Percentiles rank a stretch among this genome's conserved stretches.
phyloP scores from a whole-genome alignment of 1,284 basidiomycete genomes.

The Singerocomus rubriflavus region DNA sequence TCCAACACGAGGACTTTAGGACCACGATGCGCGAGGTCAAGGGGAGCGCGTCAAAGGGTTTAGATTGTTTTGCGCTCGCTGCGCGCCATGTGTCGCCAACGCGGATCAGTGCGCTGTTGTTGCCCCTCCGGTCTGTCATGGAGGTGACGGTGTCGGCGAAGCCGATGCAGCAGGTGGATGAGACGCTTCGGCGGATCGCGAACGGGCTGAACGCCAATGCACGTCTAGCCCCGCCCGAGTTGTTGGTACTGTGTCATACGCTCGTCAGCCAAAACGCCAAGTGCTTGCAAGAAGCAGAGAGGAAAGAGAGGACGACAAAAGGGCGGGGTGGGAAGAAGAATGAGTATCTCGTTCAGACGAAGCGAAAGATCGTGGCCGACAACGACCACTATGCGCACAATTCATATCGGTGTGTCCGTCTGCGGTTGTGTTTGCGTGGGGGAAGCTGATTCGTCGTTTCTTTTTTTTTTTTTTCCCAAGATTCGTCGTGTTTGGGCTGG shows the following conservation, averaged over 20 bases:
- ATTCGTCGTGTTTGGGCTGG: constrained; percentile 91
- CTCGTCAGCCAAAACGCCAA: constrained; percentile 88
- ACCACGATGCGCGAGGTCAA: constrained; percentile 93
- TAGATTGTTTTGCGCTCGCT: constrained; percentile 84
- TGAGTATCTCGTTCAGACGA: constrained; percentile 75
- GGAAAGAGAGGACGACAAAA: constrained; percentile 35
- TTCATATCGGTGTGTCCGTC: constrained; percentile 63
- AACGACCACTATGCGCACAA: constrained; percentile 80
- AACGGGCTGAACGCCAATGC: constrained; percentile 84
- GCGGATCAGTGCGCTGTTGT: constrained; percentile 75
- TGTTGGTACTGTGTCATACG: constrained; percentile 85
- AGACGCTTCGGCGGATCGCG: constrained; percentile 81
- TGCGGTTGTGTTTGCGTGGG: neutral
- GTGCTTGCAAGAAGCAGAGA: constrained; percentile 64
- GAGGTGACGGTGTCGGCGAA: constrained; percentile 82
- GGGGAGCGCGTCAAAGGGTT: constrained; percentile 71
- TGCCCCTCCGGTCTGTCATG: constrained; percentile 84
- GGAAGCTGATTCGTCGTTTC: constrained; percentile 8
- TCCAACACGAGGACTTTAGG: constrained; percentile 87
- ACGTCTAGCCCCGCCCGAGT: constrained; percentile 66
- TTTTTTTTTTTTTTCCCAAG: constrained; percentile 39
- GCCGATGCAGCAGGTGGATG: constrained; percentile 85
- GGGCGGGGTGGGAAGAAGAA: constrained; percentile 31
- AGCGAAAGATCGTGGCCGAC: constrained; percentile 57
- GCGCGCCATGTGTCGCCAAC: constrained; percentile 73